Conservation (phyloP, 2,329 filamentous ascomycete species). For the Penicillium sp. region DNA sequence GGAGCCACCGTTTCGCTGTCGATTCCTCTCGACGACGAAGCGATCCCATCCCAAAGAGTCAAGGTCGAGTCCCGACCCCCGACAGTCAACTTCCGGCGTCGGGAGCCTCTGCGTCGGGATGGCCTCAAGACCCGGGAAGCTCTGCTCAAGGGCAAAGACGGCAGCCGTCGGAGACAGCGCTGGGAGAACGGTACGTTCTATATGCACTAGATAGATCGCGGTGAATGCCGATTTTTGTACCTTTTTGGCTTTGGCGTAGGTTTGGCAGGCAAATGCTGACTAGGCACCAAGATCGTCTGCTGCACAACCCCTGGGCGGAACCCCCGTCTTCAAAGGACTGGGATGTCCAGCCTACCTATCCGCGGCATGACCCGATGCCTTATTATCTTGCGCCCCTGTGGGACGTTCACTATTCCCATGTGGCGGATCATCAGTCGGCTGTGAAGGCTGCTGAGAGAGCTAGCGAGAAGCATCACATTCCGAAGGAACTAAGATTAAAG, state of each 20-base stretch:
- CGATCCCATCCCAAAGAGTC: constrained; percentile 28
- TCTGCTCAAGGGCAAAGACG: constrained; percentile 84
- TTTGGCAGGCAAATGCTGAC: constrained; percentile 22
- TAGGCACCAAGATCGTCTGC: constrained; percentile 65
- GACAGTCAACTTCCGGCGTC: constrained; percentile 49
- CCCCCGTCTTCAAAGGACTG: constrained; percentile 81
- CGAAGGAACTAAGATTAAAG: constrained; percentile 74
- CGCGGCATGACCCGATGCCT: constrained; percentile 68
- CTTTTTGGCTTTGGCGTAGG: not conserved
- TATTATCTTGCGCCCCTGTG: constrained; percentile 87
- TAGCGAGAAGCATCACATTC: constrained; percentile 53
- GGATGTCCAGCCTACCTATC: constrained; percentile 77
- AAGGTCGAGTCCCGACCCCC: constrained; percentile 29
- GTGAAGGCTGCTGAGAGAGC: constrained; percentile 41
- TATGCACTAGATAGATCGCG: not conserved
- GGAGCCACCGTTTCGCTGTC: constrained; percentile 64
- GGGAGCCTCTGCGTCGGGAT: constrained; percentile 57
- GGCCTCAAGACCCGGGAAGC: constrained; percentile 68
- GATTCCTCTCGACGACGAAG: constrained; percentile 69
- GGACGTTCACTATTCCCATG: constrained; percentile 59
- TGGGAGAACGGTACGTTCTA: constrained; percentile 83
- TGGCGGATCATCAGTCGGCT: constrained; percentile 35
- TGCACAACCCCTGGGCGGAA: constrained; percentile 80
- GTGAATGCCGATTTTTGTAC: not conserved
- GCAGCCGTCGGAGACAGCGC: constrained; percentile 75